Percentiles rank a stretch among this genome's conserved stretches.
Evolutionary conservation across 1,139 yeast species (phyloP).

Genomic region (Blastobotrys raffinosifermentans): DNA sequence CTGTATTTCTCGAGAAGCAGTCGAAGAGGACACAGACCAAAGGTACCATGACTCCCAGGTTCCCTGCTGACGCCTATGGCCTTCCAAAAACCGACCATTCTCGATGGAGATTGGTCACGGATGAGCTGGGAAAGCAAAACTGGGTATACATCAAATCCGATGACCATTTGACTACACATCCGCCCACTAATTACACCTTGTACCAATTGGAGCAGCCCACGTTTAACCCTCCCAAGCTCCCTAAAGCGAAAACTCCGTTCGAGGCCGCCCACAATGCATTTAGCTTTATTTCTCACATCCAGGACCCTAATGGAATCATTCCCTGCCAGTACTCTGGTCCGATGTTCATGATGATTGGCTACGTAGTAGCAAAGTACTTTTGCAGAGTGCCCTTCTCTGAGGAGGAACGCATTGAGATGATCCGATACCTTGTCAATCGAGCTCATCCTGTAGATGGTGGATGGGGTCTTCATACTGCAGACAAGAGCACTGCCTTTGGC

Average conservation of each 20-base stretch:
- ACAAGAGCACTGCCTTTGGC: constrained; percentile 92
- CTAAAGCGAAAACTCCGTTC: constrained; percentile 38
- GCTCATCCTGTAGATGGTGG: constrained; percentile 99
- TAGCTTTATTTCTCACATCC: constrained; percentile 58
- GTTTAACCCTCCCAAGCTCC: constrained; percentile 22
- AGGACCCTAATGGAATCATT: constrained; percentile 73
- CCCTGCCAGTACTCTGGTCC: constrained; percentile 97
- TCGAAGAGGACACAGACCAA: too few relatives aligned
- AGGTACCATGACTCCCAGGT: too few relatives aligned
- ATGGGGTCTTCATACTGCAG: constrained; percentile 93
- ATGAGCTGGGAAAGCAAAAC: constrained; percentile 66
- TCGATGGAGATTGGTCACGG: constrained; percentile 71
- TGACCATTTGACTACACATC: constrained; percentile 25
- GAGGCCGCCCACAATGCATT: constrained; percentile 76
- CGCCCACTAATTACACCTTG: constrained; percentile 41
- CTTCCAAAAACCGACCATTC: constrained; percentile 61
- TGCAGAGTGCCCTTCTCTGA: constrained; percentile 64
- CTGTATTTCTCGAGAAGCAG: too few relatives aligned
- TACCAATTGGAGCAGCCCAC: constrained; percentile 55
- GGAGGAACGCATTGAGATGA: constrained; percentile 60
- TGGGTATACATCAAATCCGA: constrained; percentile 65
- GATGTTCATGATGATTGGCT: constrained; percentile 93
- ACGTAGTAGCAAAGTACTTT: constrained; percentile 68
- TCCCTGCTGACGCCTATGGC: constrained; percentile 39
- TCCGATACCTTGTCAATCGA: constrained; percentile 77